Evolutionary conservation across 2,329 filamentous ascomycete genomes (phyloP).

Genomic region (Claviceps africana): DNA sequence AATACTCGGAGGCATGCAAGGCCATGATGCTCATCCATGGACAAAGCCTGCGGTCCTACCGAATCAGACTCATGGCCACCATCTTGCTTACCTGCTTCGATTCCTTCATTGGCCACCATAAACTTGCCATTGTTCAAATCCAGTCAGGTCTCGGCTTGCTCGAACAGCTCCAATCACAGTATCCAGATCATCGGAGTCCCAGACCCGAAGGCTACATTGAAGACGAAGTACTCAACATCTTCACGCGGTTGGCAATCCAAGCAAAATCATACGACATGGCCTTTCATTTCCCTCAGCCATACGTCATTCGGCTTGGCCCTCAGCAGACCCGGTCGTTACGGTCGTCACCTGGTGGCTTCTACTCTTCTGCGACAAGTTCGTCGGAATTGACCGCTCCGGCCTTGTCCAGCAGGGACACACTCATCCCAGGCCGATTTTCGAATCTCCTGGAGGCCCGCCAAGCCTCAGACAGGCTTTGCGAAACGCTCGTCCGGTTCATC

Average conservation of each 20-base stretch:
- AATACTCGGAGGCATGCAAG: slow-evolving; percentile 44
- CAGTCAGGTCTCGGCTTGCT: slow-evolving; percentile 42
- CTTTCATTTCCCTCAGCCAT: slow-evolving; percentile 50
- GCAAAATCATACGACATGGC: slow-evolving; percentile 57
- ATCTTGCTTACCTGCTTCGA: slow-evolving; percentile 56
- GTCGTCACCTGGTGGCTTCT: slow-evolving; percentile 2
- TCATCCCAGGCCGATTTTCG: slow-evolving; percentile 25
- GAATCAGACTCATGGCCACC: slow-evolving; percentile 47
- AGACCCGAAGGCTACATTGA: slow-evolving; percentile 33
- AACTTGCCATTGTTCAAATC: slow-evolving; percentile 46
- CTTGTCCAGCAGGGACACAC: slow-evolving; percentile 9
- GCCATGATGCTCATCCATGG: slow-evolving; percentile 31
- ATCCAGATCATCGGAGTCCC: slow-evolving; percentile 4
- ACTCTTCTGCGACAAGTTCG: slow-evolving; percentile 23
- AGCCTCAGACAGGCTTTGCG: slow-evolving; percentile 41
- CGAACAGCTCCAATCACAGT: slow-evolving; percentile 28
- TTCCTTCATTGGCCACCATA: slow-evolving; percentile 50
- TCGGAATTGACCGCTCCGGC: slow-evolving; percentile 5
- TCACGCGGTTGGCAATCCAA: slow-evolving; percentile 48
- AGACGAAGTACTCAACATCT: slow-evolving; percentile 48
- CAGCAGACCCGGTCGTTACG: slow-evolving; percentile 15
- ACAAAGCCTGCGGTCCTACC: slow-evolving; percentile 31
- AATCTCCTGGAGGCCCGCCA: slow-evolving; percentile 40
- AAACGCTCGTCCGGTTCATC: slow-evolving; percentile 43
- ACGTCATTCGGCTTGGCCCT: slow-evolving; percentile 34